These are phyloP conservation scores for Venturiaceae sp. DNA, from an alignment of 2,329 filamentous ascomycete genomes.

Conservation along the genomic window DNA sequence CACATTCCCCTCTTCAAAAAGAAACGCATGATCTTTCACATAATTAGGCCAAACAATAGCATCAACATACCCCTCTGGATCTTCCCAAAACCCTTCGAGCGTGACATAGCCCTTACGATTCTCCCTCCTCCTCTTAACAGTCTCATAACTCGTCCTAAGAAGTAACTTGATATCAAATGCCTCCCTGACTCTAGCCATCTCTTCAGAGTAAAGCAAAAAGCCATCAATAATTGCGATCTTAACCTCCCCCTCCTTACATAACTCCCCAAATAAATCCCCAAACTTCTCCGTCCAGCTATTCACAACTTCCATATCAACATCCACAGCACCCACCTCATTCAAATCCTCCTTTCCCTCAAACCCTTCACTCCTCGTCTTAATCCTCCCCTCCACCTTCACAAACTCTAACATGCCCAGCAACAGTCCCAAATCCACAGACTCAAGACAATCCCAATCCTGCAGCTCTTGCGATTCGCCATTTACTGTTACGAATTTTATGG, in stretches of 20 bases:
- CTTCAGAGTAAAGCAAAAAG: slow-evolving; percentile 69
- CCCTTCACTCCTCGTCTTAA: slow-evolving; percentile 22
- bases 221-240: slow-evolving; percentile 73
- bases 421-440: slow-evolving; percentile 60
- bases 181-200: slow-evolving; percentile 40
- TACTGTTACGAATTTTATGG: slow-evolving; percentile 25
- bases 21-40: slow-evolving; percentile 66
- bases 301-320: slow-evolving; percentile 20
- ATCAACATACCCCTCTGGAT: slow-evolving; percentile 91
- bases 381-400: slow-evolving; percentile 58
- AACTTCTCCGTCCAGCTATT: slow-evolving; percentile 24
- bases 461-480: slow-evolving; percentile 29
- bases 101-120: slow-evolving; percentile 70
- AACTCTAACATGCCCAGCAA: slow-evolving; percentile 60
- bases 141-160: slow-evolving; percentile 56
- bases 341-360: slow-evolving; percentile 48
- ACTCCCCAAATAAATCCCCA: not conserved
- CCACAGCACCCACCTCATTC: slow-evolving; percentile 39
- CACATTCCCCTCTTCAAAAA: slow-evolving; percentile 64
- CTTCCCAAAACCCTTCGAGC: slow-evolving; percentile 80
- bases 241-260: slow-evolving; percentile 16
- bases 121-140: slow-evolving; percentile 55
- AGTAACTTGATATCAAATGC: slow-evolving; percentile 71
- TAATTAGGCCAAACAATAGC: slow-evolving; percentile 95
- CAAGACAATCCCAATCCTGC: slow-evolving; percentile 86